Base-by-base conservation (phyloP, 306 rosid species). In the Alnus glutinosa region DNA sequence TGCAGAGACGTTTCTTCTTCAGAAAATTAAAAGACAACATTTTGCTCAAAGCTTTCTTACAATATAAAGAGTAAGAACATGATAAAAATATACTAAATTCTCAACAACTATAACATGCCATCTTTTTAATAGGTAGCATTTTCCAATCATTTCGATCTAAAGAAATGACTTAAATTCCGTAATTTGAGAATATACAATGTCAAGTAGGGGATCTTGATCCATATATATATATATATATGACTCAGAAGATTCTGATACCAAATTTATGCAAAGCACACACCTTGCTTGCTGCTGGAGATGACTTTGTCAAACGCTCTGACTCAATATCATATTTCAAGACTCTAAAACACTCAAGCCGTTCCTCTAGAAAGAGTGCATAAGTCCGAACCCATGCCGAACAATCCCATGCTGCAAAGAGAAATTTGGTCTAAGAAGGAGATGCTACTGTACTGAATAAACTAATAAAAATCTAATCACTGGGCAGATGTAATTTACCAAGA, bases 331-430 rank as follows among this genome's bases (percentile, higher is more conserved):
- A 91, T 77, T 78, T 87, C 83, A 95, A 90, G 83, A 87, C 71
- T 81, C 93, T 83, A 72, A 77, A 92, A 76, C 97, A 90, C 84
- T 94, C 97, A 54, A 94, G 86, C 61, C 97, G 83, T 86, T 95
- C 98, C 82, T 92, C 97, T 70, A 95, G 79, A 85, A 87, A 95
- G 61, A 87, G 80, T 34, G 98, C 98, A 79, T 95, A 95, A 57
- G 90, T 88, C 80, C 98, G 77, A 71, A 91, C 89, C 98, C 98
- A 95, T 66, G 97, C 91, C 57, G 98, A 95, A 79, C 98, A 95
- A 70, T 91, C 98, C 98, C 98, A 95, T 78, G 98, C 98, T 95
- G 91, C 90, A 85, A 37, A 70, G 49, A 58, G 77, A 82, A 61
- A 76, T 71, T 67, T 74, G 67, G 75, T 78, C 77, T 79, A 76